Evolutionary conservation across 371 early-diverging fungal species (phyloP).

Genomic region (Synchytrium microbalum): DNA sequence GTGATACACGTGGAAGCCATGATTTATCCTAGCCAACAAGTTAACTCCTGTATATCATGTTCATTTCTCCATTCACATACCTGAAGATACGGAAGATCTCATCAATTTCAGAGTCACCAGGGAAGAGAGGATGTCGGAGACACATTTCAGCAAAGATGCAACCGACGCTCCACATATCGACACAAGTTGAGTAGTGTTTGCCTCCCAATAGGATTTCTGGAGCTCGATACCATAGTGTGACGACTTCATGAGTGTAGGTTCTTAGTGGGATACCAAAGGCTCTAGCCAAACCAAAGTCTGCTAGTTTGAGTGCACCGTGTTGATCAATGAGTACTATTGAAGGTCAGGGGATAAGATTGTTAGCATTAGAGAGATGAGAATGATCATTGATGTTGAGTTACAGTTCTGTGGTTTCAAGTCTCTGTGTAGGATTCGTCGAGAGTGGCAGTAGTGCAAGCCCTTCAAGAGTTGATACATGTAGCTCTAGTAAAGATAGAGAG

Average conservation of each 20-base stretch:
- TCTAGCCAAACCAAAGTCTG: conserved; percentile 93
- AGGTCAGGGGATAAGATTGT: conserved; percentile 10
- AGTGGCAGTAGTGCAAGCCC: conserved; percentile 82
- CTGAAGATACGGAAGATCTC: conserved; percentile 91
- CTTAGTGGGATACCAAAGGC: conserved; percentile 84
- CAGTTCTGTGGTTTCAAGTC: conserved; percentile 83
- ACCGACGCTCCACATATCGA: conserved; percentile 98
- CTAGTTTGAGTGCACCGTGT: conserved; percentile 77
- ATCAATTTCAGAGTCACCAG: conserved; percentile 97
- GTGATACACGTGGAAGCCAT: too few species aligned
- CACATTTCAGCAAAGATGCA: conserved; percentile 97
- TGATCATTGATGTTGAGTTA: too few species aligned
- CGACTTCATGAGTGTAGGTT: conserved; percentile 93
- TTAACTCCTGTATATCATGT: too few species aligned
- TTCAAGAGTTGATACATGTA: conserved; percentile 80
- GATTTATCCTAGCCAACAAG: too few species aligned
- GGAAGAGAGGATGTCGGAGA: conserved; percentile 76
- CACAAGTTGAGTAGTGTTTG: conserved; percentile 79
- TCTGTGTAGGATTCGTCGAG: conserved; percentile 82
- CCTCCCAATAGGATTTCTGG: conserved; percentile 95
- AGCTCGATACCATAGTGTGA: conserved; percentile 96
- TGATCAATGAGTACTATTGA: conserved; percentile 85
- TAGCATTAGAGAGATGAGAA: too few species aligned
- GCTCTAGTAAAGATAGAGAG: conserved; percentile 49
- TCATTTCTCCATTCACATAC: conserved; percentile 8